phyloP scores from a whole-genome alignment of 2,329 filamentous ascomycete species.

The Boeremia lycopersici region DNA sequence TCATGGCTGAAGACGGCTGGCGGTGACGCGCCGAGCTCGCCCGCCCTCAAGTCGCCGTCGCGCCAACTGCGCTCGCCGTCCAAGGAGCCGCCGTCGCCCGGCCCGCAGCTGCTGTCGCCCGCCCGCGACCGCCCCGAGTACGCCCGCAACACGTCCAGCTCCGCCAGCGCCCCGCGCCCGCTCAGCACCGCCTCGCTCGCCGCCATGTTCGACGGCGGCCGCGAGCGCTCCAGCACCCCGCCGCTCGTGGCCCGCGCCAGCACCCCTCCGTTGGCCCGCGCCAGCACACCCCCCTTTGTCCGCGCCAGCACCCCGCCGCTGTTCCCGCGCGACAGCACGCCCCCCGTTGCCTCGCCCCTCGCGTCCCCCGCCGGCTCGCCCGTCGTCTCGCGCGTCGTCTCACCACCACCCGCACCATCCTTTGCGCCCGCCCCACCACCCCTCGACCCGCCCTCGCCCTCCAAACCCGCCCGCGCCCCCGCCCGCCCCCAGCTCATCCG shows the following conservation, averaged over 20 bases:
- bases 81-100: slow-evolving; percentile 5
- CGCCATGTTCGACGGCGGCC: slow-evolving; percentile 46
- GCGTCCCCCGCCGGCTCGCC: too few species aligned
- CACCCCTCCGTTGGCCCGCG: slow-evolving; percentile 19
- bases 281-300: background rate
- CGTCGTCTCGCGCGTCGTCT: too few species aligned
- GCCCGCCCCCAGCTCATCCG: slow-evolving; percentile 36
- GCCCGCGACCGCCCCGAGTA: slow-evolving; percentile 7
- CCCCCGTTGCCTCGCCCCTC: too few species aligned
- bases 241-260: slow-evolving; percentile 2
- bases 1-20: slow-evolving; percentile 44
- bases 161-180: slow-evolving; percentile 29
- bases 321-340: too few species aligned
- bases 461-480: slow-evolving; percentile 15
- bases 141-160: slow-evolving; percentile 21
- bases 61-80: slow-evolving; percentile 27
- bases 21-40: slow-evolving; percentile 40
- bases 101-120: slow-evolving; percentile 4
- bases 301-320: background rate
- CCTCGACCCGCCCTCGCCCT: background rate
- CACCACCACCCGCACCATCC: too few species aligned
- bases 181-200: slow-evolving; percentile 42
- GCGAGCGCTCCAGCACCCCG: slow-evolving; percentile 30
- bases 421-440: background rate
- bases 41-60: slow-evolving; percentile 15